Evolutionary conservation across 208 protist species (phyloP), one percentile per base, ranked within the genome.

Genomic region (Trypanosoma theileri): DNA sequence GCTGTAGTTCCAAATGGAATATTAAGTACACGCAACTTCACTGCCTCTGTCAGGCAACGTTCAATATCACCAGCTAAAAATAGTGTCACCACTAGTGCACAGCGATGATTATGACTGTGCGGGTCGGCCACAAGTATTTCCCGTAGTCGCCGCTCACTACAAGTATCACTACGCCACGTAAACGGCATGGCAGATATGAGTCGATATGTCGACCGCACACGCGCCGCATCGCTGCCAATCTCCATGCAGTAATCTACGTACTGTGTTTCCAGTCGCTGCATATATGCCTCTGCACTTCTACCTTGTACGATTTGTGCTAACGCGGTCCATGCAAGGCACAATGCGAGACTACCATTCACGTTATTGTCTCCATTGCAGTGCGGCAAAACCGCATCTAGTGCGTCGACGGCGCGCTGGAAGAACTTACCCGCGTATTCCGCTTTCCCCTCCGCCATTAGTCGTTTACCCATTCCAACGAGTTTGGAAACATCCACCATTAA

Each of bases 11-110:
- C 91, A 64, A 88, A 95, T 14, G 71, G 50, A 2, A 79, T 62
- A 1, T 68, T 64, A 6, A 83, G 54, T 3, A 69, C 66, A 42
- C 82, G 74, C 60, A 93, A 63, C 75, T 94, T 96, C 28, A 93
- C 50, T 22, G 86, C 88, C 82, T 96, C 91, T 41, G 91, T 96
- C 52, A 96, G 55, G 42, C 77, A 81, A 11, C 88, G 85, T 78
- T 96, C 87, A n/a, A 96, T 19, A 53, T 96, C 91, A 4, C 88
- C 88, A 31, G 72, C 63, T 9, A 96, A 67, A 60, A 96, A 96
- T 0, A 93, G 57, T 0, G 91, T 93, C 26, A 94, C 75, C n/a
- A 94, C 81, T 44, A 93, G 80, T n/a, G 87, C 57, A 12, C 77
- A 77, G 19, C 91, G 85, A 12, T 66, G 44, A 13, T 56, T 45